Evolutionary conservation across 306 rosid genomes (phyloP).

Genomic region (Myrica gale): DNA sequence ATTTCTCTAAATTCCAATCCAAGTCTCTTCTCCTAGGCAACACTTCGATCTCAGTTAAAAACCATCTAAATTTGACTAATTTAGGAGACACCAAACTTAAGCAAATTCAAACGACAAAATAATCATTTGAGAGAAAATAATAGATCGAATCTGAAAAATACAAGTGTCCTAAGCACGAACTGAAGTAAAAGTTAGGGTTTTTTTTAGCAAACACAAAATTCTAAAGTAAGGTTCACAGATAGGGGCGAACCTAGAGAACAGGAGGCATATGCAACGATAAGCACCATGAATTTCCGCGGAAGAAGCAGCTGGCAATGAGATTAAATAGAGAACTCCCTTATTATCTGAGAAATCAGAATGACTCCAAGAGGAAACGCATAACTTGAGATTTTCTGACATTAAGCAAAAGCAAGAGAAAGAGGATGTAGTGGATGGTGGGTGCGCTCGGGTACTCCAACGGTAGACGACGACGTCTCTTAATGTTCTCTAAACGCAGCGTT

Average conservation of each 20-base stretch:
- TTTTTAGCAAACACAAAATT: background rate
- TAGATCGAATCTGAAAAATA: constrained; percentile 10
- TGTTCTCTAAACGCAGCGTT: background rate
- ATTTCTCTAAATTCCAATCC: background rate
- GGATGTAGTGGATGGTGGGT: background rate
- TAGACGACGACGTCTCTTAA: background rate
- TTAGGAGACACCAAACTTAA: background rate
- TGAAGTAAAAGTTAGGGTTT: constrained; percentile 15
- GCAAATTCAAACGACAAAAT: background rate
- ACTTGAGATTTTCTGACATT: constrained; percentile 2
- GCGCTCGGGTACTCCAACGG: background rate
- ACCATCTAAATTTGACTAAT: background rate
- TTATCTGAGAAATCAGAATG: constrained; percentile 5
- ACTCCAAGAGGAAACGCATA: constrained; percentile 13
- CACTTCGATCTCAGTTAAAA: constrained; percentile 9
- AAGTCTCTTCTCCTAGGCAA: background rate
- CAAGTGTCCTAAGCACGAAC: background rate
- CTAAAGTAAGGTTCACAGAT: background rate
- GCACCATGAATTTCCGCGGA: background rate
- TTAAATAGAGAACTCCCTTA: background rate
- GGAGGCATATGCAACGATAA: background rate
- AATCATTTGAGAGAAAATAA: background rate
- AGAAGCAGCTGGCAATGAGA: background rate
- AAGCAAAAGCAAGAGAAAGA: background rate
- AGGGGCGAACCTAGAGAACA: background rate